phyloP scores from a whole-genome alignment of 2,329 filamentous ascomycete species.

The Gaeumannomyces sp. region DNA sequence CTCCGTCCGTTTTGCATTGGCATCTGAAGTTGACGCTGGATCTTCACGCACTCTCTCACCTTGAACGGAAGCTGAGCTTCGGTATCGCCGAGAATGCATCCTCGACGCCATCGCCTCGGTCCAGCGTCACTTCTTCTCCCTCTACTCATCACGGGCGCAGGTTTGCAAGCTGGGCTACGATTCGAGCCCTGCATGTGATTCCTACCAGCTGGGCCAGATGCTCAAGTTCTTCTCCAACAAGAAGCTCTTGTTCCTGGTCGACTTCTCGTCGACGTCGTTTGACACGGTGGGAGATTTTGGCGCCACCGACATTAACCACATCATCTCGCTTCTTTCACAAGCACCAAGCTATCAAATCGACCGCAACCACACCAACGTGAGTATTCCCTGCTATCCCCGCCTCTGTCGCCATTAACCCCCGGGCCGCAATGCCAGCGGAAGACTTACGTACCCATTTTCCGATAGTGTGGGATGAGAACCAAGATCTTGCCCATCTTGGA shows the following conservation, averaged over 20 bases:
- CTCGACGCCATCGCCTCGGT: slow-evolving; percentile 65
- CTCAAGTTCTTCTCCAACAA: slow-evolving; percentile 62
- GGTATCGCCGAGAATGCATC: slow-evolving; percentile 58
- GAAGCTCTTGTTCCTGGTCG: slow-evolving; percentile 52
- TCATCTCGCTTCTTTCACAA: slow-evolving; percentile 57
- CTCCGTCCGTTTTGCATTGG: not conserved
- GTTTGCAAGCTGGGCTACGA: slow-evolving; percentile 67
- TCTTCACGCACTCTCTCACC: not conserved
- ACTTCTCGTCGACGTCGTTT: slow-evolving; percentile 45
- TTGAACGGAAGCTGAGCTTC: slow-evolving; percentile 50
- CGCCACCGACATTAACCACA: slow-evolving; percentile 52
- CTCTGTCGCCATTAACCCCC: not conserved
- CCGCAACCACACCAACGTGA: slow-evolving; percentile 57
- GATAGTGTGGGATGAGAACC: slow-evolving; percentile 57
- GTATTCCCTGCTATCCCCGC: not conserved
- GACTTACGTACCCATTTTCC: not conserved
- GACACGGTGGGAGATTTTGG: slow-evolving; percentile 42
- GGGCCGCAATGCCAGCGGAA: not conserved
- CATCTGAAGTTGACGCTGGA: slow-evolving; percentile 2
- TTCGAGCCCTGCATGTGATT: slow-evolving; percentile 65
- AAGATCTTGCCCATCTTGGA: slow-evolving; percentile 61
- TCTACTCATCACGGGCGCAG: slow-evolving; percentile 65
- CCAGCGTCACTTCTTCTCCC: slow-evolving; percentile 57
- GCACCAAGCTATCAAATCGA: slow-evolving; percentile 70
- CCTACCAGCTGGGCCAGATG: slow-evolving; percentile 73